Base-by-base conservation (phyloP, 169 alveolate species). In the Cryptosporidium ubiquitum region DNA sequence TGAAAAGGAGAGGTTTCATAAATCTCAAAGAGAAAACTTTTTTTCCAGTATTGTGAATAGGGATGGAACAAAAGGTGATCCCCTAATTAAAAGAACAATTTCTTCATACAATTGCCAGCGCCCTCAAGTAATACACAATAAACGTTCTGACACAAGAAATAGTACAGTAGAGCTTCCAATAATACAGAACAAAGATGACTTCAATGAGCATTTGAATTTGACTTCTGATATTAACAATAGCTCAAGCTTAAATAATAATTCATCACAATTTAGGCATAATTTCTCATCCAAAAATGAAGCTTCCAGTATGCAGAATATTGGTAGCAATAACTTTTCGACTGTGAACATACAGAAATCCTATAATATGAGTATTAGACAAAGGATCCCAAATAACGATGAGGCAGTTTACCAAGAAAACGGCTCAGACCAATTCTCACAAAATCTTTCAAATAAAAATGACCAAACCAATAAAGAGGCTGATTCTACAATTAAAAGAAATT, bases 1-100 rank as follows among this genome's bases (percentile, higher is more conserved):
- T 9, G 93, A 92, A 47, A 75, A 84, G 42, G 94, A 92, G 33
- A 91, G 91, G 20, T 91, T 86, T 44, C 84, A 91, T 57, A 92
- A 86, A 23, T 85, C 92, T 3, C 92, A 91, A 68, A 86, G 84
- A 42, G 66, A 69, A 52, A 55, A 31, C 68, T 79, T 79, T 44
- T 79, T 79, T 61, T 40, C 58, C 6, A 47, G 44, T 40, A 40
- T 69, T 44, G 57, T 40, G 14, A 69, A 14, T 7, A 40, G 10
- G 42, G 84, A 69, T 18, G 61, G 39, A 26, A 7, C 84, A 5
- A 40, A 40, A 29, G 20, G 42, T 20, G 64, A 7, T 26, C 14
- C 84, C 3, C 44, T 70, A 1, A 70, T 49, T 31, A 73, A 73
- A 40, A 73, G 70, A 73, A 14, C 68, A 5, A 52, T 44, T 73